Conservation (phyloP, 2,329 filamentous ascomycete species). For the Colletotrichum agaves region DNA sequence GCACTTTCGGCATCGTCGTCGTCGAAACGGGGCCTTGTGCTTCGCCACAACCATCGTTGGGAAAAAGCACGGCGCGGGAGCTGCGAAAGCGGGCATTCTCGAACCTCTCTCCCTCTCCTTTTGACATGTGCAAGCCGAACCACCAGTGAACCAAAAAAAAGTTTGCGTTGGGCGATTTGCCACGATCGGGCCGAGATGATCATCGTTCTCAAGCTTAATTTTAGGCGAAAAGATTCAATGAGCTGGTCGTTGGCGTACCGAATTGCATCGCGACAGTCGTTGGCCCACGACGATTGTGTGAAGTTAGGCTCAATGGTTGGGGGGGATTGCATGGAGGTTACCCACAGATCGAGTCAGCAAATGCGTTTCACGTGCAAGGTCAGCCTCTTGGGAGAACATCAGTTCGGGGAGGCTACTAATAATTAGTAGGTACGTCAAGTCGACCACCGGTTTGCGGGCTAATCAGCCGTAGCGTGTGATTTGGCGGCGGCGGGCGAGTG, state of each 20-base stretch:
- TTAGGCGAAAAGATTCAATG: neutral
- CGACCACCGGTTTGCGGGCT: neutral
- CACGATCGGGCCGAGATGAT: conserved; percentile 8
- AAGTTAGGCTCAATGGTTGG: neutral
- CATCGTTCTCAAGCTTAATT: neutral
- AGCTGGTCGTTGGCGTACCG: neutral
- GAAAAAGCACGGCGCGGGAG: conserved; percentile 12
- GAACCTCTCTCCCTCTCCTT: neutral
- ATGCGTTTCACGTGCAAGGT: conserved; percentile 27
- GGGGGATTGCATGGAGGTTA: neutral
- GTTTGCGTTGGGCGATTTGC: neutral
- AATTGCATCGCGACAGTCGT: neutral
- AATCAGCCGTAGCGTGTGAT: conserved; percentile 7
- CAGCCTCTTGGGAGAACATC: neutral
- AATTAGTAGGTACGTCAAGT: neutral
- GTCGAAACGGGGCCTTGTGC: conserved; percentile 24
- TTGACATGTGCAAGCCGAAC: neutral
- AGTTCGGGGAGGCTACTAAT: too few relatives aligned
- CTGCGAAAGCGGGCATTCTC: neutral
- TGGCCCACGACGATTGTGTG: neutral
- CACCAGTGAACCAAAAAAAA: neutral
- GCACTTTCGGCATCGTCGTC: conserved; percentile 27
- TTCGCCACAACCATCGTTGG: conserved; percentile 18
- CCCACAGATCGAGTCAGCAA: conserved; percentile 34
- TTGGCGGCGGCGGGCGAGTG: conserved; percentile 4